These are phyloP conservation scores for Leccinum subspadiceum DNA, from an alignment of 1,284 basidiomycete genomes.

Conservation along the genomic window DNA sequence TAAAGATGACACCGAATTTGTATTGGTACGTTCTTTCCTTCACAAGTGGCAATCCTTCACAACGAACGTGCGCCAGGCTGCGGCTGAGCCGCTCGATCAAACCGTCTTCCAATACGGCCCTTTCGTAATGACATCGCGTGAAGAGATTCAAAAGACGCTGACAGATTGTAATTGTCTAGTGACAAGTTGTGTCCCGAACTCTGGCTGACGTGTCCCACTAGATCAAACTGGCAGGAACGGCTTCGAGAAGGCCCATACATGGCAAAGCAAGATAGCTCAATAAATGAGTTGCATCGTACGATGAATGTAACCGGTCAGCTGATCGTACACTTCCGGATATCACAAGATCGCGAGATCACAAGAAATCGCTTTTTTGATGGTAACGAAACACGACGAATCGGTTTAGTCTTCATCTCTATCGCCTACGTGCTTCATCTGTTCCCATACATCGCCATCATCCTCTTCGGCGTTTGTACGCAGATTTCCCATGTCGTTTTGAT, in stretches of 20 bases:
- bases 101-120: conserved; percentile 86
- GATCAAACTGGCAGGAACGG: conserved; percentile 79
- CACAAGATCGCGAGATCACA: not conserved
- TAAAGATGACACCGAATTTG: conserved; percentile 64
- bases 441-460: conserved; percentile 37
- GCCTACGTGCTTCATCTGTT: conserved; percentile 46
- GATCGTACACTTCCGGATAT: not conserved
- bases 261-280: conserved; percentile 81
- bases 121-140: conserved; percentile 79
- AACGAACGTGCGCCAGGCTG: conserved; percentile 46
- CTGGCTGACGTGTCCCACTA: conserved; percentile 26
- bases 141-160: conserved; percentile 83
- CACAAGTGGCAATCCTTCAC: not conserved
- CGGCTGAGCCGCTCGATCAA: conserved; percentile 90
- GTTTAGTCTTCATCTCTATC: conserved; percentile 30
- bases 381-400: not conserved
- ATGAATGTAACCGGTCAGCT: not conserved
- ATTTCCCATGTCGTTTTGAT: conserved; percentile 34
- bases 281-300: conserved; percentile 5
- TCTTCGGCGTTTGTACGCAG: conserved; percentile 15
- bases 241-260: conserved; percentile 86
- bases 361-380: conserved; percentile 1
- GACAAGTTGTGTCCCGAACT: not conserved
- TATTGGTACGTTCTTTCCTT: conserved; percentile 50
- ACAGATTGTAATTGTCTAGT: conserved; percentile 63